phyloP scores from a whole-genome alignment of 306 rosid genomes.

The Casuarina glauca region DNA sequence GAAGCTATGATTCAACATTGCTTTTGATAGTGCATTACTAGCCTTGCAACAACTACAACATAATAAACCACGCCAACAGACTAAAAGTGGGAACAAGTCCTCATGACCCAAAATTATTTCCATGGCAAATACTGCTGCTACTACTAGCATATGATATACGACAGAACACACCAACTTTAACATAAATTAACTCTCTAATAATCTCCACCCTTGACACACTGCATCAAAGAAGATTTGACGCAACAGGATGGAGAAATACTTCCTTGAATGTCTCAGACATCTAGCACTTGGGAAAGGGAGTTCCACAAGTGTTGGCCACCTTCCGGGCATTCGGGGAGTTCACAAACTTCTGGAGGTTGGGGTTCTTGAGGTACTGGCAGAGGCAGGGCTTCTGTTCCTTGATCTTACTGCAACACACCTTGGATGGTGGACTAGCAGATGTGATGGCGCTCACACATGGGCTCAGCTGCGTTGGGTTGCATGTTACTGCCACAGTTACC shows the following conservation, averaged over 20 bases:
- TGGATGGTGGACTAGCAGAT: conserved; percentile 70
- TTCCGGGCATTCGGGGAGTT: conserved; percentile 89
- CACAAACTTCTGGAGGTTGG: conserved; percentile 85
- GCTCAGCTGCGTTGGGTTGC: conserved; percentile 81
- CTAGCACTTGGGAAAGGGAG: conserved; percentile 91
- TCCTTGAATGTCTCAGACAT: conserved; percentile 11
- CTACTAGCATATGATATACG: conserved; percentile 28
- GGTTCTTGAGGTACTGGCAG: conserved; percentile 86
- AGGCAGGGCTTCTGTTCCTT: conserved; percentile 96
- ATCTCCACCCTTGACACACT: conserved; percentile 33
- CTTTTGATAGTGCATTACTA: conserved; percentile 1
- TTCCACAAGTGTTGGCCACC: conserved; percentile 89
- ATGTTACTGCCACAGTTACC: conserved; percentile 68
- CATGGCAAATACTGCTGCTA: conserved; percentile 34
- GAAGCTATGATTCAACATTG: conserved; percentile 36
- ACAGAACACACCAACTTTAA: conserved; percentile 45
- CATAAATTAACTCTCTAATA: conserved; percentile 26
- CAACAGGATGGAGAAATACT: conserved; percentile 18
- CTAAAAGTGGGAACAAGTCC: conserved; percentile 41
- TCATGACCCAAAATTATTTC: conserved; percentile 39
- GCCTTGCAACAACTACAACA: conserved; percentile 41
- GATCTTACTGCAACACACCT: conserved; percentile 83
- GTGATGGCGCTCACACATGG: conserved; percentile 89
- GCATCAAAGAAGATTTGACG: conserved; percentile 31
- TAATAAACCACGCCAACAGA: conserved; percentile 46